Conservation (phyloP, 1,284 basidiomycete genomes). For the Ceratobasidium sp. region DNA sequence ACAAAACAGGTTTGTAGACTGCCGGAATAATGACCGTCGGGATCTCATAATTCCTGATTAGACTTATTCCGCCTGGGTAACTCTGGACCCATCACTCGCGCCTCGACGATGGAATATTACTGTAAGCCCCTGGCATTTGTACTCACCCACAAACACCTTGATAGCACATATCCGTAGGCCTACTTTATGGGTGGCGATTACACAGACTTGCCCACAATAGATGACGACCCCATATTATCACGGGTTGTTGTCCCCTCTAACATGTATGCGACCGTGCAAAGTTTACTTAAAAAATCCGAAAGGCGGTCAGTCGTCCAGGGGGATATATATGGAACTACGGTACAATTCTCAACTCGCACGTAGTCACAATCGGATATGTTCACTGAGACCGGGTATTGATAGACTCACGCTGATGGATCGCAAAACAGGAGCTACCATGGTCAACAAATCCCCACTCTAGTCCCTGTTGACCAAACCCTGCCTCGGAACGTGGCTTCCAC, state of each 20-base stretch:
- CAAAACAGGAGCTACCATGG: no score
- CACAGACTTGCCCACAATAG: slow-evolving; percentile 28
- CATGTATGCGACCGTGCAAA: slow-evolving; percentile 31
- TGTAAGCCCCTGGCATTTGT: slow-evolving; percentile 1
- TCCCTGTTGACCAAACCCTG: neutral
- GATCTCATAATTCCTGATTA: slow-evolving; percentile 5
- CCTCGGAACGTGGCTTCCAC: neutral
- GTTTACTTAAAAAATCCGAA: slow-evolving; percentile 13
- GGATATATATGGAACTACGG: neutral
- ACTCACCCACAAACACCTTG: neutral
- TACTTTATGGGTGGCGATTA: slow-evolving; percentile 42
- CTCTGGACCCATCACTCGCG: slow-evolving; percentile 10
- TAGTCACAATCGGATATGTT: neutral
- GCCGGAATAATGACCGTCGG: slow-evolving; percentile 11
- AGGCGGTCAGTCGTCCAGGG: neutral
- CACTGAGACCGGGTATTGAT: neutral
- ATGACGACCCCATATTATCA: slow-evolving; percentile 34
- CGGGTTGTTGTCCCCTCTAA: slow-evolving; percentile 37
- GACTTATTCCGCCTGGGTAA: slow-evolving; percentile 44
- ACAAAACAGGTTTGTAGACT: slow-evolving; percentile 41
- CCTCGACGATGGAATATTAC: slow-evolving; percentile 43
- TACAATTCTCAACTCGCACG: neutral
- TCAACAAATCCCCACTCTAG: no score
- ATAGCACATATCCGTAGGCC: slow-evolving; percentile 15
- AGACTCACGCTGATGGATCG: neutral